Percentiles rank a stretch among this genome's conserved stretches.
phyloP scores from a whole-genome alignment of 108 stramenopile genomes.

The Cyclotella cryptica region DNA sequence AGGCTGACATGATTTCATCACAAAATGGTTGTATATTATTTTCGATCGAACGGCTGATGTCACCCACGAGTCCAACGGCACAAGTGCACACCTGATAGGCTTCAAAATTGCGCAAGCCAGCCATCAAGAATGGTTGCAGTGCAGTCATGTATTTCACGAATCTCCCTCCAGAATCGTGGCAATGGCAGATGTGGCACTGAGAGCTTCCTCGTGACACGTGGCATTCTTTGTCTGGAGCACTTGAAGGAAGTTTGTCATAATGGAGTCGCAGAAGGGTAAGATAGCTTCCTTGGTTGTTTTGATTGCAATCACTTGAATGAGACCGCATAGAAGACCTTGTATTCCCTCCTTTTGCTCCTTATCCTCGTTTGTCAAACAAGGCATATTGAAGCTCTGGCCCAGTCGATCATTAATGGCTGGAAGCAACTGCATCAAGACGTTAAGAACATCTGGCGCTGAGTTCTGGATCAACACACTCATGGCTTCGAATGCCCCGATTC shows the following conservation, averaged over 20 bases:
- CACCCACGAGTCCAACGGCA: conserved; percentile 93
- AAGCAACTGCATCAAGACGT: conserved; percentile 70
- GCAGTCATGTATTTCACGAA: conserved; percentile 94
- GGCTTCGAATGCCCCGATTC: conserved; percentile 88
- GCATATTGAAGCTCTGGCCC: conserved; percentile 73
- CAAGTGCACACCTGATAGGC: conserved; percentile 94
- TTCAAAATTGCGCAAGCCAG: conserved; percentile 88
- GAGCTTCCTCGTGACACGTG: conserved; percentile 93
- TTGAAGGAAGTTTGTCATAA: conserved; percentile 87
- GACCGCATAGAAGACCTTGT: conserved; percentile 87
- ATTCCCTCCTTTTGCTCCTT: conserved; percentile 86
- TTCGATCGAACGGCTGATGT: conserved; percentile 91
- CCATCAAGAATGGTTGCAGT: conserved; percentile 82
- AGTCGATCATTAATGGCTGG: conserved; percentile 86
- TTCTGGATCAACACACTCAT: conserved; percentile 86
- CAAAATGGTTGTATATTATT: conserved; percentile 85
- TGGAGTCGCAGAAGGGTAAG: conserved; percentile 74
- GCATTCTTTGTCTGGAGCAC: conserved; percentile 89
- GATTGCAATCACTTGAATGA: conserved; percentile 81
- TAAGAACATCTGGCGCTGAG: conserved; percentile 80
- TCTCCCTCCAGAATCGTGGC: conserved; percentile 84
- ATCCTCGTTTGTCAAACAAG: conserved; percentile 83
- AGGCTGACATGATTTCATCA: conserved; percentile 90
- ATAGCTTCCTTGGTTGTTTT: conserved; percentile 82
- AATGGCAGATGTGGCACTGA: conserved; percentile 89